phyloP scores from a whole-genome alignment of 2,329 filamentous ascomycete genomes.

The Aspergillus sp. region DNA sequence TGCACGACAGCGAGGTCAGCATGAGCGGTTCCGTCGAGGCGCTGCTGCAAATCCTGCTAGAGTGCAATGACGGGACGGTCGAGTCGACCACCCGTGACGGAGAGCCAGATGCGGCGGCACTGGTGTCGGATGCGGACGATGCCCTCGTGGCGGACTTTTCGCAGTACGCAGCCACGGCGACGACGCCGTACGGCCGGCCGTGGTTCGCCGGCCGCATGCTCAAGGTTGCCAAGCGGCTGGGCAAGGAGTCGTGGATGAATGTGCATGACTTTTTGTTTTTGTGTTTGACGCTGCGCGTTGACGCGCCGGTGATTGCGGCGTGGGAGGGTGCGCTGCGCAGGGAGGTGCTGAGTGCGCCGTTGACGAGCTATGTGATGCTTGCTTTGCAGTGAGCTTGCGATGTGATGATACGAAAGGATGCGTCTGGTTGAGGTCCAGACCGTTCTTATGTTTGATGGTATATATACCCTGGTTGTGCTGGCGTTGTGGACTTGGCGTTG shows the following conservation, averaged over 20 bases:
- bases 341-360: constrained; percentile 37
- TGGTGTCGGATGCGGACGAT: too few species aligned
- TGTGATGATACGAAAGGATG: neutral
- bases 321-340: constrained; percentile 35
- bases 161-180: constrained; percentile 23
- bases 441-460: neutral
- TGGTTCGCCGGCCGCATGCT: constrained; percentile 43
- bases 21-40: constrained; percentile 40
- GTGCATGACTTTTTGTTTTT: constrained; percentile 37
- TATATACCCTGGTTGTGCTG: neutral
- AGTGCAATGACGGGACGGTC: constrained; percentile 30
- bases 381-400: constrained; percentile 10
- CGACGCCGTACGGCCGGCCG: constrained; percentile 31
- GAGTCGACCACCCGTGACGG: neutral
- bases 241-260: constrained; percentile 31
- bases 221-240: constrained; percentile 39
- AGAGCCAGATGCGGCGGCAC: too few species aligned
- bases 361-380: constrained; percentile 35
- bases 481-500: too few species aligned
- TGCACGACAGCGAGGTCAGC: constrained; percentile 36
- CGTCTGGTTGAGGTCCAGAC: neutral
- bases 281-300: constrained; percentile 33
- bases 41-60: constrained; percentile 38
- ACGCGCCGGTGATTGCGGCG: constrained; percentile 17
- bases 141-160: constrained; percentile 23